phyloP scores from a whole-genome alignment of 2,329 filamentous ascomycete genomes.

The Pleomassaria siparia region DNA sequence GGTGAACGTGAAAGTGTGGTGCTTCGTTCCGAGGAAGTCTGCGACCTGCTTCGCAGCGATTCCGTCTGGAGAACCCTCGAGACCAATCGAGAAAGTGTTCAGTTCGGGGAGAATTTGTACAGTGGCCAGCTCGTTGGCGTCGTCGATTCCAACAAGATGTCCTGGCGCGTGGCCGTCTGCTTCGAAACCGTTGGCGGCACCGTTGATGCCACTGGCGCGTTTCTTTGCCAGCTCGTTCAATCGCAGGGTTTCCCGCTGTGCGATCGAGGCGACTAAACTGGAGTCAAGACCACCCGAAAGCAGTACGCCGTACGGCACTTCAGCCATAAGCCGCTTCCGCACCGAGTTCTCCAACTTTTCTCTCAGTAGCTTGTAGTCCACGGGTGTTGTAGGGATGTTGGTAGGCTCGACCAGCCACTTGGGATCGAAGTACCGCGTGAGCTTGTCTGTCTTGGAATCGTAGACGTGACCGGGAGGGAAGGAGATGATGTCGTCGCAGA shows the following conservation, averaged over 20 bases:
- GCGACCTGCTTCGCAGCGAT: constrained; percentile 90
- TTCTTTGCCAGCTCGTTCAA: constrained; percentile 65
- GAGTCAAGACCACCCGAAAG: constrained; percentile 95
- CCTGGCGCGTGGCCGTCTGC: constrained; percentile 24
- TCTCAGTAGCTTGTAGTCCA: constrained; percentile 82
- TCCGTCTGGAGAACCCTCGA: constrained; percentile 89
- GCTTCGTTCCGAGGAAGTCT: constrained; percentile 94
- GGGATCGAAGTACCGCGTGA: constrained; percentile 87
- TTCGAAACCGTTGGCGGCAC: constrained; percentile 49
- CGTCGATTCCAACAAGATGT: constrained; percentile 88
- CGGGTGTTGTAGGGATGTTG: constrained; percentile 74
- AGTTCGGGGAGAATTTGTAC: constrained; percentile 90
- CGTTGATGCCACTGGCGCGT: constrained; percentile 51
- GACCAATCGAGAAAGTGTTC: constrained; percentile 98
- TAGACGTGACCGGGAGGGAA: constrained; percentile 97
- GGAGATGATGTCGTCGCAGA: constrained; percentile 91
- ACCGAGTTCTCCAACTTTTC: constrained; percentile 86
- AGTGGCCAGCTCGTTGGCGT: constrained; percentile 84
- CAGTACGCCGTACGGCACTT: constrained; percentile 95
- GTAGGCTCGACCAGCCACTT: constrained; percentile 82
- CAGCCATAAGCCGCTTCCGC: constrained; percentile 95
- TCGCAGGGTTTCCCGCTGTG: constrained; percentile 85
- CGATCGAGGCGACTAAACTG: constrained; percentile 90
- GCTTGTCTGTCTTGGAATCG: constrained; percentile 85
- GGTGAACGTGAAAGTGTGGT: constrained; percentile 98